These are phyloP conservation scores for Arctium lappa DNA, from an alignment of 129 eudicot genomes.

Conservation along the genomic window DNA sequence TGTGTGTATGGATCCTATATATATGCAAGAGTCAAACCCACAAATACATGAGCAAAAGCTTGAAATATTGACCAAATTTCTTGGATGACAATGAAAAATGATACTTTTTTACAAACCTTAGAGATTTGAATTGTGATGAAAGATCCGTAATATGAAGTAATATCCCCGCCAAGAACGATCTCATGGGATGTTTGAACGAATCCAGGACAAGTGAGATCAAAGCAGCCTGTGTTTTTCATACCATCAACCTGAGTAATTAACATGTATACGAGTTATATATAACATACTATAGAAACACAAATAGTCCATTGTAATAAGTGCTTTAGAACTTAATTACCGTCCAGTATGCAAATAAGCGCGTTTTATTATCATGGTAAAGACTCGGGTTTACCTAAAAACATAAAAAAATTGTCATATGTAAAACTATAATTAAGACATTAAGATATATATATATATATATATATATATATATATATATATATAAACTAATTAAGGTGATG, in stretches of 20 bases:
- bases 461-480: no score
- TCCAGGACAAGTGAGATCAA: constrained; percentile 81
- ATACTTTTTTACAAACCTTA: constrained; percentile 10
- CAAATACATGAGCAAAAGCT: neutral
- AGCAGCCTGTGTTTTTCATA: constrained; percentile 60
- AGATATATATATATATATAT: no score
- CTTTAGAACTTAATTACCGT: constrained; percentile 24
- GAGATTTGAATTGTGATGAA: constrained; percentile 23
- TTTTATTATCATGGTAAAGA: constrained; percentile 51
- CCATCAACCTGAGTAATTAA: constrained; percentile 42
- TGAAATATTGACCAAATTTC: no score
- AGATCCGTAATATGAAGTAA: constrained; percentile 16
- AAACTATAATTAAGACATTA: neutral
- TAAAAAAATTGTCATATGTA: neutral
- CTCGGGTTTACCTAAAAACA: constrained; percentile 55
- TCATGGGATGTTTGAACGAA: constrained; percentile 43
- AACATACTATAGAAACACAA: neutral
- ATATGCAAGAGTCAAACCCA: neutral
- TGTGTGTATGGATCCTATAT: constrained; percentile 23
- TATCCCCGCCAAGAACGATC: constrained; percentile 21
- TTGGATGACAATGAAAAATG: neutral
- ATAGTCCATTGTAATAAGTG: neutral
- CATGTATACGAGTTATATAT: neutral
- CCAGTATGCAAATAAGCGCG: constrained; percentile 55
- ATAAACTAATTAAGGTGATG: no score